phyloP scores from a whole-genome alignment of 306 rosid species.

The Quercus alba region DNA sequence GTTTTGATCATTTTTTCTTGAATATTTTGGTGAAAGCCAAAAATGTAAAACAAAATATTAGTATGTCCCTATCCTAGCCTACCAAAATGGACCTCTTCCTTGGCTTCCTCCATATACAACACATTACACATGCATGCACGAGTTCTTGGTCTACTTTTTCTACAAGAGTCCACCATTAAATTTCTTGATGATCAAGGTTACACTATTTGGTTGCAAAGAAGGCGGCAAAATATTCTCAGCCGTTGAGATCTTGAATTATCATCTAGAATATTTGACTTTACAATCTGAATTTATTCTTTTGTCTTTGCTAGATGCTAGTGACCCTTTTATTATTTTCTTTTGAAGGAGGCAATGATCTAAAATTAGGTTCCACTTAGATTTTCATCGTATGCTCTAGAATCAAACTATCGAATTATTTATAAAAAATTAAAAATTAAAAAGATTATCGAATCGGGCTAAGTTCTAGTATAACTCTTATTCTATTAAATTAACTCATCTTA shows the following conservation, averaged over 20 bases:
- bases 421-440: too few species aligned
- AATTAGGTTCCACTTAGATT: too few species aligned
- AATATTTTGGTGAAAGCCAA: background rate
- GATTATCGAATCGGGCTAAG: too few species aligned
- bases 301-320: background rate
- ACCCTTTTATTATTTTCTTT: background rate
- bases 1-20: background rate
- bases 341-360: background rate
- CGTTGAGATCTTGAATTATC: background rate
- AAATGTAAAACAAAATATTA: background rate
- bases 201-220: background rate
- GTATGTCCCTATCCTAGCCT: background rate
- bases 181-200: background rate
- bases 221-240: background rate
- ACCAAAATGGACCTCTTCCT: conserved; percentile 5
- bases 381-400: too few species aligned
- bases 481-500: background rate
- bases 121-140: background rate
- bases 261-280: background rate
- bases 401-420: too few species aligned
- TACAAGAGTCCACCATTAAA: background rate
- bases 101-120: background rate
- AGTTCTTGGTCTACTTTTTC: background rate
- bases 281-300: background rate
- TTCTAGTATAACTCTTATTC: background rate